Base-by-base conservation (phyloP, 202 grass and related monocot genomes). In the Carex arenaria region DNA sequence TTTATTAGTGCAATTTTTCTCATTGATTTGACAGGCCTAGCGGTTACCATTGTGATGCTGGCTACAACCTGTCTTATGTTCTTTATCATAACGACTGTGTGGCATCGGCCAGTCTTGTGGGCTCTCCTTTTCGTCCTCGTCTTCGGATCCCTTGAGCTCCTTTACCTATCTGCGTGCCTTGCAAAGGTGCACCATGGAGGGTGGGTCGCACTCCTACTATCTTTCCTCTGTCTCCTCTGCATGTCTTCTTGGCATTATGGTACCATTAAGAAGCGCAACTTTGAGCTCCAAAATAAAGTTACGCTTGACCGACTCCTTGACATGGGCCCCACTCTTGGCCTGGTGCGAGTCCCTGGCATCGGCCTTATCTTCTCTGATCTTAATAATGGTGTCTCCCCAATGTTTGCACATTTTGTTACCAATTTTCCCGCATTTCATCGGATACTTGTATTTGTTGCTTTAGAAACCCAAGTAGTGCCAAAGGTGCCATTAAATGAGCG, bases 331-430 rank as follows among this genome's bases (percentile, higher is more conserved):
- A 82, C 84, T 59, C 90, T 97, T 13, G 92, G 95, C 11, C 86
- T 97, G 0, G 80, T 91, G 3, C 92, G 92, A 69, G 85, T 97
- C 38, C 95, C 89, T 0, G 95, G 95, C 64, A 85, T 97, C 0
- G 89, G 94, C 10, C 88, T 97, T 84, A 85, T 94, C 4, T 94
- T 92, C 86, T 93, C 94, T 1, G 76, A 86, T 64, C 57, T 87
- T 49, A 63, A 32, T 53, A 82, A 32, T 7, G 91, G 90, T 52
- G 86, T 94, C 13, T 90, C 94, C 0, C 90, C 94, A 2, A 88
- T 94, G 87, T 97, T 97, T 80, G 94, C 92, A n/a, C 94, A 94
- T 88, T 97, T 97, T 80, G 90, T 97, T 19, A 97, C 95, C 49
- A 93, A 97, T 85, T 97, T 97, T 72, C 95, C 92, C 56, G 95